Conservation (phyloP, 1,284 basidiomycete species). For the Tilletiopsis washingtonensis region DNA sequence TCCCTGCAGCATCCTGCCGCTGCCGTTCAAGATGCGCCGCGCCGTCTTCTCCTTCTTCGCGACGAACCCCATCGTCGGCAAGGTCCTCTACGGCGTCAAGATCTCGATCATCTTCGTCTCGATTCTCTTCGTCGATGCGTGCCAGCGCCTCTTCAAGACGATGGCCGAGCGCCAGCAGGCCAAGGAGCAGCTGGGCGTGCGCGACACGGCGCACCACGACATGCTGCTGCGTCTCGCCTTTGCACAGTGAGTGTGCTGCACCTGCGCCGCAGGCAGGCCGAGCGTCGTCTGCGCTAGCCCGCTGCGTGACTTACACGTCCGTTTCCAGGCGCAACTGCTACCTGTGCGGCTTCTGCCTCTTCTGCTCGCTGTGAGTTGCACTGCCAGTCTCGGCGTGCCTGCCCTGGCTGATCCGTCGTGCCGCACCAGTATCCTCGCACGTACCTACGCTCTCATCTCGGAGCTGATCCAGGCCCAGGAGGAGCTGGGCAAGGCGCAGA, state of each 20-base stretch:
- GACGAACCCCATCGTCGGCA: constrained; percentile 47
- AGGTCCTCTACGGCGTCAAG: constrained; percentile 61
- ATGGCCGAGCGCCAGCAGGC: constrained; percentile 66
- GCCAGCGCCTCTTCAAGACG: constrained; percentile 85
- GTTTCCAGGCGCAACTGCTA: constrained; percentile 60
- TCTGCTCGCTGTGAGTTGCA: constrained; percentile 59
- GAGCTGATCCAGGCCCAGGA: constrained; percentile 86
- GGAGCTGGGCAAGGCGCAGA: constrained; percentile 61
- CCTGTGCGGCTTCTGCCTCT: constrained; percentile 69
- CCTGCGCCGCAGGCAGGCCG: too few species aligned
- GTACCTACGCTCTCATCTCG: constrained; percentile 82
- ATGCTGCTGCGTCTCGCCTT: constrained; percentile 3
- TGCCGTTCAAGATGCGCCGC: constrained; percentile 67
- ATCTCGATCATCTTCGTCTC: constrained; percentile 92
- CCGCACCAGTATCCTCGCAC: constrained; percentile 60
- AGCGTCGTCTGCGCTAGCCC: too few species aligned
- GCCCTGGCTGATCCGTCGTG: background rate
- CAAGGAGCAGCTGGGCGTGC: constrained; percentile 56
- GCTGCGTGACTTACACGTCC: background rate
- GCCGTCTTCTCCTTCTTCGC: constrained; percentile 68
- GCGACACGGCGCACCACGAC: constrained; percentile 54
- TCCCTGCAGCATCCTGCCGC: constrained; percentile 53
- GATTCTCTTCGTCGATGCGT: constrained; percentile 72
- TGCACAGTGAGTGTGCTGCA: background rate
- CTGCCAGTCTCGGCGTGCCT: constrained; percentile 2